Percentiles rank a stretch among this genome's conserved stretches.
Conservation (phyloP, 768 basidiomycete species). For the Termitomyces sp. region DNA sequence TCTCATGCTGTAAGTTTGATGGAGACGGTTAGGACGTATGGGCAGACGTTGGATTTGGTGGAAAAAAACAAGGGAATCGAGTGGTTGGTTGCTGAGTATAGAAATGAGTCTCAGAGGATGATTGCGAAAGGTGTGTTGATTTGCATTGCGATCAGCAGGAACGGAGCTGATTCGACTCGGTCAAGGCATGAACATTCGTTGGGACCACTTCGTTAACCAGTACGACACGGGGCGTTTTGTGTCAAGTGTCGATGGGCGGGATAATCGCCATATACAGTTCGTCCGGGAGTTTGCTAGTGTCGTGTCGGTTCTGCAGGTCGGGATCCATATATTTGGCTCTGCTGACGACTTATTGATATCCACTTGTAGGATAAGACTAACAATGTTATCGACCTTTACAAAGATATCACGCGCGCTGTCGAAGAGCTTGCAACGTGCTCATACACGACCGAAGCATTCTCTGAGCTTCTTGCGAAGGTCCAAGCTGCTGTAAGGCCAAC, state of each 20-base stretch:
- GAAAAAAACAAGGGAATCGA: slow-evolving; percentile 89
- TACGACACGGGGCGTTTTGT: slow-evolving; percentile 82
- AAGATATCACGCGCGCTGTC: slow-evolving; percentile 77
- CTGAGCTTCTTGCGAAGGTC: slow-evolving; percentile 68
- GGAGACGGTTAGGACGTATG: slow-evolving; percentile 98
- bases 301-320: slow-evolving; percentile 84
- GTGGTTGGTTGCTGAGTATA: slow-evolving; percentile 91
- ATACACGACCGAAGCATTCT: slow-evolving; percentile 80
- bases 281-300: slow-evolving; percentile 94
- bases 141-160: not conserved
- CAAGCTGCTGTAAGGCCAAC: slow-evolving; percentile 73
- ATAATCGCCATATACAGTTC: slow-evolving; percentile 89
- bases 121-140: slow-evolving; percentile 68
- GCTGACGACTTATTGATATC: not conserved
- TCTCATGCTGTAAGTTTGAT: slow-evolving; percentile 97
- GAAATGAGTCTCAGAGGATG: slow-evolving; percentile 92
- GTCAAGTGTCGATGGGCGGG: slow-evolving; percentile 65
- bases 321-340: not conserved
- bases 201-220: slow-evolving; percentile 96
- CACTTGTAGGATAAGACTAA: slow-evolving; percentile 83
- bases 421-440: slow-evolving; percentile 86
- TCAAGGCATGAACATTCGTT: slow-evolving; percentile 91
- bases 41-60: slow-evolving; percentile 89
- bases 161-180: not conserved
- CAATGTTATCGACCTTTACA: slow-evolving; percentile 85